These are phyloP conservation scores for Mimosa bimucronata DNA, from an alignment of 306 rosid genomes.

Conservation along the genomic window DNA sequence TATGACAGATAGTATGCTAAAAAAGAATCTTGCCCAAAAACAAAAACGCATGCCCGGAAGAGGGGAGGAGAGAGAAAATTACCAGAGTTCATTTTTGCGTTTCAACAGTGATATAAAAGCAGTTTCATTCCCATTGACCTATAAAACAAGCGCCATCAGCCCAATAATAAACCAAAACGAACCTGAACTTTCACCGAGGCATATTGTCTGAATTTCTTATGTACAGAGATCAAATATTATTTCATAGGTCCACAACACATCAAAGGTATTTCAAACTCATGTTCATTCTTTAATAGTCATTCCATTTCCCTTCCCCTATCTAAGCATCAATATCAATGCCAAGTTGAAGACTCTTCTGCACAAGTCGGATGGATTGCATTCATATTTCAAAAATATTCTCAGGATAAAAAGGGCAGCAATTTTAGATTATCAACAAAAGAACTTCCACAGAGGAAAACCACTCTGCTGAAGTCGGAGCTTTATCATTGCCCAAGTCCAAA, in stretches of 20 bases:
- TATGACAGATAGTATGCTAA: slow-evolving; percentile 1
- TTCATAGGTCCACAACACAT: slow-evolving; percentile 27
- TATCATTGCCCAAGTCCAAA: neutral
- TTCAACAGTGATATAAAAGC: slow-evolving; percentile 66
- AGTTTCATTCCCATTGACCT: slow-evolving; percentile 77
- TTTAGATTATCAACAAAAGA: neutral
- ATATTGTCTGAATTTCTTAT: slow-evolving; percentile 21
- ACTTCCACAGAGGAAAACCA: neutral
- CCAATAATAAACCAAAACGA: slow-evolving; percentile 31
- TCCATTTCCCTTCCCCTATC: neutral
- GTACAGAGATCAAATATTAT: slow-evolving; percentile 2
- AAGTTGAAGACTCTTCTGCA: neutral
- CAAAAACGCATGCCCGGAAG: slow-evolving; percentile 15
- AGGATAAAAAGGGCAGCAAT: neutral
- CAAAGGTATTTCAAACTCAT: neutral
- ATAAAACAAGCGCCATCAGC: slow-evolving; percentile 40
- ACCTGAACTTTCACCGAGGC: slow-evolving; percentile 15
- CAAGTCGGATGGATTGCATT: slow-evolving; percentile 11
- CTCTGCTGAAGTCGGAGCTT: neutral
- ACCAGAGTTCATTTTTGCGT: slow-evolving; percentile 73
- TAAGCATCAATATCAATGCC: neutral
- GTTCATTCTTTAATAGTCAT: slow-evolving; percentile 5
- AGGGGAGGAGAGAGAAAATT: slow-evolving; percentile 40
- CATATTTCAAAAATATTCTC: neutral
- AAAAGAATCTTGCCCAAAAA: slow-evolving; percentile 27